Base-by-base conservation (phyloP, 1,139 yeast genomes). In the Pichia inconspicua region DNA sequence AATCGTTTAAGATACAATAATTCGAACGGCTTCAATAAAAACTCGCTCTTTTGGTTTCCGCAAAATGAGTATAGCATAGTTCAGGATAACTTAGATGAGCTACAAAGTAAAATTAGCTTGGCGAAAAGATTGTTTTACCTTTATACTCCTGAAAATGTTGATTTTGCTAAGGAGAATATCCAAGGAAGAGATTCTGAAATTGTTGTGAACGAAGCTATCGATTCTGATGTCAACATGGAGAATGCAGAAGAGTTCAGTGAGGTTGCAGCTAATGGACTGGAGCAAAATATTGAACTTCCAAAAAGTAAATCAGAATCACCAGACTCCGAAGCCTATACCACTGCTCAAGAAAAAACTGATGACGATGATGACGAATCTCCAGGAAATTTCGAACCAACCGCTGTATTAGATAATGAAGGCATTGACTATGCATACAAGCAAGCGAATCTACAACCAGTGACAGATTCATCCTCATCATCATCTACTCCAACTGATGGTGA, bases 41-140 rank as follows among this genome's bases (percentile, higher is more conserved):
- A 41, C 1, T 25, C 40, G 3, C 9, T 19, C 27, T 37, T 50
- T 31, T 73, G 77, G 76, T 66, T 68, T 17, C 79, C 80, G 4
- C 58, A 56, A 15, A 62, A 70, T 2, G 54, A 55, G 34, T 64
- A 64, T 38, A 67, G 64, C 48, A 66, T 71, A 51, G 57, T 58
- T 2, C 41, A 38, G 19, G 37, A 30, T 11, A 61, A 60, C 28
- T 50, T 70, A 14, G 69, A 70, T 0, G 56, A 54, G n/a, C 52
- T 71, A 28, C 49, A 66, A 25, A 68, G 66, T 35, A 52, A 48
- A n/a, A 31, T 69, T 5, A 49, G 52, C 31, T 53, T 51, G 4
- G 38, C 44, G n/a, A 67, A 66, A 49, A 61, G 54, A 42, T 42
- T 41, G 12, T 60, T 55, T 35, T 68, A 69, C 49, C 59, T 63